phyloP scores from a whole-genome alignment of 306 rosid genomes.

The Citrullus colocynthis region DNA sequence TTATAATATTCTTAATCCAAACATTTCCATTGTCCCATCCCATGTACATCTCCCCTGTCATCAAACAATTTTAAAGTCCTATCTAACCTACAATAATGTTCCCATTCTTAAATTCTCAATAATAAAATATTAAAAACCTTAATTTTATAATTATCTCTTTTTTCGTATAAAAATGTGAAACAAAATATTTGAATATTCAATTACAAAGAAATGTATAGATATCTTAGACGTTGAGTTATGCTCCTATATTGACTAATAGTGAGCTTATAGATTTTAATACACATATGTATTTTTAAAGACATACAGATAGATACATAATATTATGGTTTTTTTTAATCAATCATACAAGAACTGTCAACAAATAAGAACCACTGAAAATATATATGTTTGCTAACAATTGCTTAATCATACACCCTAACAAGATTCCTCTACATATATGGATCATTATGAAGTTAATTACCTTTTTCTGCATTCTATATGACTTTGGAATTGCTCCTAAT shows the following conservation, averaged over 20 bases:
- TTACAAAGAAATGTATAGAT: too few relatives aligned
- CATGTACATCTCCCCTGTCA: constrained; percentile 9
- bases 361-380: neutral
- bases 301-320: neutral
- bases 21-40: neutral
- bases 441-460: neutral
- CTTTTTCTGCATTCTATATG: neutral
- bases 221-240: too few relatives aligned
- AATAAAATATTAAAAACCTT: too few relatives aligned
- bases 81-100: neutral
- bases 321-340: neutral
- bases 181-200: too few relatives aligned
- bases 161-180: too few relatives aligned
- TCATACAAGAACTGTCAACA: neutral
- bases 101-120: too few relatives aligned
- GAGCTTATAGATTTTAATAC: too few relatives aligned
- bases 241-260: too few relatives aligned
- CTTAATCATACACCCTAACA: neutral
- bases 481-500: neutral
- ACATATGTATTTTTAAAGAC: too few relatives aligned
- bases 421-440: neutral
- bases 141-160: too few relatives aligned
- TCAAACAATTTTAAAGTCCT: neutral
- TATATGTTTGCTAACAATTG: neutral
- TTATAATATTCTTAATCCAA: neutral